Evolutionary conservation across 2,329 filamentous ascomycete species (phyloP), one percentile per base, ranked within the genome.

Genomic region (Beauveria brongniartii): DNA sequence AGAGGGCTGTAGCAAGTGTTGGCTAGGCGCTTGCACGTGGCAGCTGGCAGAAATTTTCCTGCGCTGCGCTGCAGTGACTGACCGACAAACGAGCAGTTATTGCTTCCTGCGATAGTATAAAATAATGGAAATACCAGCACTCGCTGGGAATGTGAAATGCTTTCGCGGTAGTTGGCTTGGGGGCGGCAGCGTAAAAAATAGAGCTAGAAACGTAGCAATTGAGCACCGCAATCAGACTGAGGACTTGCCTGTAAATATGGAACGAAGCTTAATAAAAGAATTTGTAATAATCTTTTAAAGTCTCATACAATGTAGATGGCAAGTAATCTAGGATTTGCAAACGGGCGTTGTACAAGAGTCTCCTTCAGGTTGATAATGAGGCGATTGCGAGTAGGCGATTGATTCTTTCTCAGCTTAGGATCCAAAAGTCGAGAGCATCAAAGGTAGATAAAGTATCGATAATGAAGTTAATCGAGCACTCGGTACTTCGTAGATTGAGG

Each of bases 21-120:
- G n/a, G 26, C 47, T 18, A 41, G 5, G 43, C 3, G 14, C 34
- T 50, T 55, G 30, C 48, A 26, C 24, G 46, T 55, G 44, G 46
- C 46, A 55, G 54, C 53, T 55, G 59, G 57, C 57, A 37, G 41
- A 40, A 26, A 28, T 53, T 53, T 54, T 6, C 30, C 18, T 48
- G 50, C 44, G 34, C 24, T n/a, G 18, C 22, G 46, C 30, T 43
- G 22, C 10, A 57, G 55, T 41, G 5, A 57, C 44, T 20, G 40
- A 60, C 48, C 10, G 50, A 12, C 26, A 46, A 14, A 30, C 22
- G n/a, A 28, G 24, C 24, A 1, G 37, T 24, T 14, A 43, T 5
- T 41, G n/a, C 16, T 24, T 2, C 18, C 10, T 24, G 5, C 3
- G 20, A 20, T 22, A 20, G 8, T 10, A 37, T 14, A 26, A 3